These are phyloP conservation scores for Platanus orientalis DNA, from an alignment of 164 flowering plant genomes.

Conservation along the genomic window DNA sequence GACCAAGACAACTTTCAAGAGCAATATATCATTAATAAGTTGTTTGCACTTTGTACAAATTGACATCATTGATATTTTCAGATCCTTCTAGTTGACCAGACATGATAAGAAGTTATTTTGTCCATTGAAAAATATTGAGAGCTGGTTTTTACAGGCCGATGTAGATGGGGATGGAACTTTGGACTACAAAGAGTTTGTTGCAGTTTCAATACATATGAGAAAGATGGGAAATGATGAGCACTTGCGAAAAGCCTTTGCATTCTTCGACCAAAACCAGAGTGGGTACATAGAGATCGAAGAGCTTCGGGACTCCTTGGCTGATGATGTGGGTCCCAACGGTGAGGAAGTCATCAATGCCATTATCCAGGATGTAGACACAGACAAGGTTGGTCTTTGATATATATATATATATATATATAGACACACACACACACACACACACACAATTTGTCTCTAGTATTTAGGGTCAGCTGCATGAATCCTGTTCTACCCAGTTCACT, in stretches of 20 bases:
- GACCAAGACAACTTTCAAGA: no score
- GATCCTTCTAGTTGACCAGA: no score
- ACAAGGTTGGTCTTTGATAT: conserved; percentile 55
- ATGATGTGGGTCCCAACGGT: conserved; percentile 54
- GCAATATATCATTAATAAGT: no score
- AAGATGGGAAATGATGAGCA: conserved; percentile 85
- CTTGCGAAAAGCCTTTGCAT: conserved; percentile 68
- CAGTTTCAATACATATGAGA: conserved; percentile 73
- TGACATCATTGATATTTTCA: no score
- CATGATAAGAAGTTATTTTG: no score
- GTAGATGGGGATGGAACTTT: conserved; percentile 71
- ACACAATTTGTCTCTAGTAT: no score
- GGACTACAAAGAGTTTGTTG: conserved; percentile 78
- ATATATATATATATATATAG: no score
- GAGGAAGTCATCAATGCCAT: conserved; percentile 86
- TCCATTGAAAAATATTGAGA: neutral
- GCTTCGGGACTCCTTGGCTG: conserved; percentile 64
- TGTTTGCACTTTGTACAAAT: no score
- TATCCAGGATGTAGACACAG: conserved; percentile 84
- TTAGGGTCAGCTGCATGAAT: no score
- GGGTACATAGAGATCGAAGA: conserved; percentile 87
- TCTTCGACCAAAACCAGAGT: conserved; percentile 63
- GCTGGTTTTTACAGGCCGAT: conserved; percentile 64
- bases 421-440: no score
- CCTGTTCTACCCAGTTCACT: neutral